These are phyloP conservation scores for Acaromyces ingoldii DNA, from an alignment of 1,284 basidiomycete genomes.

Conservation along the genomic window DNA sequence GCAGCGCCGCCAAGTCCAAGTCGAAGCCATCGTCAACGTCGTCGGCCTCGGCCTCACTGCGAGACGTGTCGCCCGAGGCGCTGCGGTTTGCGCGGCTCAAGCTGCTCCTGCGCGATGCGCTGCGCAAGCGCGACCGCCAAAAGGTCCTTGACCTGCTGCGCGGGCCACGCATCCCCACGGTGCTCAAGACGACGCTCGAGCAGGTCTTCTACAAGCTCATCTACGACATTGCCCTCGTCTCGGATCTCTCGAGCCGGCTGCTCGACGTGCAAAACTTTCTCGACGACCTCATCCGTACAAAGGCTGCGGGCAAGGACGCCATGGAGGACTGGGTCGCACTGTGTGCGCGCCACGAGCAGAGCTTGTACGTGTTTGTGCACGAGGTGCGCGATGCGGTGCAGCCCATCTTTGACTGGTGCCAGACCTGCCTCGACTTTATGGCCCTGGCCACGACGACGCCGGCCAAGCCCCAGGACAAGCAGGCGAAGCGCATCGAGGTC, in stretches of 20 bases:
- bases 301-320: not conserved
- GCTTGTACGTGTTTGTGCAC: slow-evolving; percentile 12
- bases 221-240: slow-evolving; percentile 5
- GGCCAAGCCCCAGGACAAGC: slow-evolving; percentile 5
- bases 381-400: slow-evolving; percentile 9
- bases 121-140: slow-evolving; percentile 12
- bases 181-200: slow-evolving; percentile 13
- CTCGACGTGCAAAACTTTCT: slow-evolving; percentile 14
- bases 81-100: slow-evolving; percentile 11
- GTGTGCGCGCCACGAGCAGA: slow-evolving; percentile 13
- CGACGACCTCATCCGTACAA: slow-evolving; percentile 8
- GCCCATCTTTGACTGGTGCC: slow-evolving; percentile 15
- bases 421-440: slow-evolving; percentile 13
- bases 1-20: too few relatives aligned
- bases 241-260: slow-evolving; percentile 7
- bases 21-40: not conserved
- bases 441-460: slow-evolving; percentile 12
- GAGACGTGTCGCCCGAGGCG: slow-evolving; percentile 6
- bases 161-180: slow-evolving; percentile 10
- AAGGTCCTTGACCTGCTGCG: slow-evolving; percentile 9
- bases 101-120: slow-evolving; percentile 8
- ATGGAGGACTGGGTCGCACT: slow-evolving; percentile 14
- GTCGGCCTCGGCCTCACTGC: too few relatives aligned
- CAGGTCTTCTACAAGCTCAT: slow-evolving; percentile 11
- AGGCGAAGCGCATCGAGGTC: slow-evolving; percentile 6